Percentiles rank a stretch among this genome's conserved stretches.
Conservation (phyloP, 2,329 filamentous ascomycete species). For the Eutypella sp. region DNA sequence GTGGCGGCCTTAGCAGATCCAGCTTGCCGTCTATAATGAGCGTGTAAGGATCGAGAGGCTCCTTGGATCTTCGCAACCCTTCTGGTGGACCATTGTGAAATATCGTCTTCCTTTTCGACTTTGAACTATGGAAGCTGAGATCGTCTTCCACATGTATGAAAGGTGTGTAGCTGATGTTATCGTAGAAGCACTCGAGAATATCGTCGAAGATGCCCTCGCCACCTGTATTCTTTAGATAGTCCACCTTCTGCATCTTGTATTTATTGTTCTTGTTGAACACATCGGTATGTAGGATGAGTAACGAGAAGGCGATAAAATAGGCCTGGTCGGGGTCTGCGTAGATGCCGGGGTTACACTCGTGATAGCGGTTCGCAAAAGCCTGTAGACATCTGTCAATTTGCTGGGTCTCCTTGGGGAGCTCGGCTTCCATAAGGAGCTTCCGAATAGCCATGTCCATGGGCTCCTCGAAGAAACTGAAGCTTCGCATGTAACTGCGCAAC, state of each 20-base stretch:
- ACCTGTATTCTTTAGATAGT: constrained; percentile 92
- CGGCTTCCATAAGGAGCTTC: constrained; percentile 93
- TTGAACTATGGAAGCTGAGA: constrained; percentile 70
- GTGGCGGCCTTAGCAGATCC: constrained; percentile 73
- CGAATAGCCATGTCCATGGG: constrained; percentile 97
- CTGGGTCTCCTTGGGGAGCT: constrained; percentile 94
- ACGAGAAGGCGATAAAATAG: constrained; percentile 97
- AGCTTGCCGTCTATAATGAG: constrained; percentile 87
- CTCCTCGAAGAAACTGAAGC: constrained; percentile 91
- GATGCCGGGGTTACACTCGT: constrained; percentile 97
- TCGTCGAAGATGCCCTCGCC: constrained; percentile 92
- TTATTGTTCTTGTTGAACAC: constrained; percentile 99
- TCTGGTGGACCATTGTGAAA: constrained; percentile 63
- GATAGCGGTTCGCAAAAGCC: constrained; percentile 91
- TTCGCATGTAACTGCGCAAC: constrained; percentile 89
- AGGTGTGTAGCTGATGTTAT: constrained; percentile 96
- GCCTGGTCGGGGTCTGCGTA: constrained; percentile 88
- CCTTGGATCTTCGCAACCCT: constrained; percentile 62
- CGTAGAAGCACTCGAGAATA: constrained; percentile 92
- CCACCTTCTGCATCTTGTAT: constrained; percentile 93
- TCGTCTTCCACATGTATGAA: constrained; percentile 98
- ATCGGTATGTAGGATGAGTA: constrained; percentile 93
- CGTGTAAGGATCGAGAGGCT: constrained; percentile 92
- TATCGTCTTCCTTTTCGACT: constrained; percentile 64
- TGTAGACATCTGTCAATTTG: constrained; percentile 94